Base-by-base conservation (phyloP, 192 early-diverging fungal genomes). In the Gonapodya sp. region DNA sequence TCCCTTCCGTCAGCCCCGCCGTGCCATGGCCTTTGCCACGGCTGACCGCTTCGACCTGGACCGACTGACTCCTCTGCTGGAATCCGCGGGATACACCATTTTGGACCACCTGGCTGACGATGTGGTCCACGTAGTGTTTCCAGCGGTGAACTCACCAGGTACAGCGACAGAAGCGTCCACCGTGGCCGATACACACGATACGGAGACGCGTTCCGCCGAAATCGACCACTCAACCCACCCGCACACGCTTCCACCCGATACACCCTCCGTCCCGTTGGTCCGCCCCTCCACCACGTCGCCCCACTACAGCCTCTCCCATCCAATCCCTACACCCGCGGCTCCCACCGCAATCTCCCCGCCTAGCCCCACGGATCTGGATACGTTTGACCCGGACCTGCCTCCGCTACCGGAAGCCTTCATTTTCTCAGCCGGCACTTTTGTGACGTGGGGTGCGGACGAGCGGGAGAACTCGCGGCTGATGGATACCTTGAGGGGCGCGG, bases 401-500 rank as follows among this genome's bases (percentile, higher is more conserved):
- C 34, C 75, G 2, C 31, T 34, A 33, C 30, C 81, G 34, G 89
- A 90, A 80, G 84, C 87, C 8, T 90, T 87, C 81, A 82, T 89
- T 30, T 91, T 91, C 73, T 64, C 73, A 18, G 83, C 86, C 73
- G 90, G 90, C 2, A 85, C 87, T n/a, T 87, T 89, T 79, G 90
- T 89, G 8, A 84, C 87, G 0, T 91, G 90, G 90, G 90, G 90
- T 34, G 85, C 87, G 0, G 78, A 82, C 0, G 86, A 86, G 35
- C 36, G 35, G 32, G 80, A 87, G 64, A 85, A 85, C 64, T 82
- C 81, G 79, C 46, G 78, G 36, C 81, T 91, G 79, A 75, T 88
- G 31, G 36, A 78, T 18, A 64, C 85, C 24, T 80, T 91, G 35
- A 86, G 87, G 35, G 82, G 36, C 14, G 88, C 85, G 36, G 90